These are phyloP conservation scores for Aureobasidium sp. DNA, from an alignment of 2,329 filamentous ascomycete species.

Conservation along the genomic window DNA sequence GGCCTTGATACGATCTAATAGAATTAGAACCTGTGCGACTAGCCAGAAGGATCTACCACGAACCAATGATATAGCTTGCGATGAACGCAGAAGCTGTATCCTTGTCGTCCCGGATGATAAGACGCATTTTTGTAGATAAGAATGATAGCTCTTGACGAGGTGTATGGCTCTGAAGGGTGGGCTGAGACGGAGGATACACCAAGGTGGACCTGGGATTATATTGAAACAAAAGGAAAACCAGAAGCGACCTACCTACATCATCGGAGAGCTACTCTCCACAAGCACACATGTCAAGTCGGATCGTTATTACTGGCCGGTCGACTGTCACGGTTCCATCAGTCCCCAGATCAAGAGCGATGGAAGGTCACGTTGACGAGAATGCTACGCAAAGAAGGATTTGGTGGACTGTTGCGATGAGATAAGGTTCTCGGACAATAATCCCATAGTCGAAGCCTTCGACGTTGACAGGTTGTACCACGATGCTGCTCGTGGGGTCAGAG, in stretches of 20 bases:
- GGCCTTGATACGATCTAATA: conserved; percentile 65
- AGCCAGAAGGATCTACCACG: conserved; percentile 20
- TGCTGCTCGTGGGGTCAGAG: neutral
- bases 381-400: neutral
- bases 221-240: neutral
- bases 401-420: neutral
- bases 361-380: neutral
- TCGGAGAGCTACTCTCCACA: neutral
- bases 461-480: neutral
- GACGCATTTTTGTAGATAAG: conserved; percentile 47
- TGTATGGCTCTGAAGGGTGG: neutral
- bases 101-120: conserved; percentile 73
- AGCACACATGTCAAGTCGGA: neutral
- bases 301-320: neutral
- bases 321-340: conserved; percentile 10
- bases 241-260: conserved; percentile 2
- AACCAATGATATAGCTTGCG: conserved; percentile 72
- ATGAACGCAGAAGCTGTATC: conserved; percentile 65
- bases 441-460: neutral
- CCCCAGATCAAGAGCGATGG: neutral
- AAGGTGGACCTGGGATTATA: neutral
- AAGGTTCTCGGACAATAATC: neutral
- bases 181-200: neutral
- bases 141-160: neutral
- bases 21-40: conserved; percentile 12